Base-by-base conservation (phyloP, 352 stramenopile species). In the Phytophthora niederhauseri region DNA sequence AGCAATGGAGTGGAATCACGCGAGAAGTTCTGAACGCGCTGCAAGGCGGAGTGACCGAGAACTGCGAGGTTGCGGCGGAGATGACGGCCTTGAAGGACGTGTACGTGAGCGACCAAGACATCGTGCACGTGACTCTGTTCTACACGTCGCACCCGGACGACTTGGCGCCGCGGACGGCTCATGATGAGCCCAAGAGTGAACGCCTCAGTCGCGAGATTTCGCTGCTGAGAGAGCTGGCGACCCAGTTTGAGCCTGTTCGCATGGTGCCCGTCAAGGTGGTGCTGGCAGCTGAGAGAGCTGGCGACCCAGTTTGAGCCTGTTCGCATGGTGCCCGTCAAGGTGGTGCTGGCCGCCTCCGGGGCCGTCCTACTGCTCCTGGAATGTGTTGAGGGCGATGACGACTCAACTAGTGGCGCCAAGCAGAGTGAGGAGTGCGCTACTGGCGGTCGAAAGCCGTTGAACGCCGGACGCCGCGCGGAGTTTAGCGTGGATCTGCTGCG, bases 61-160 rank as follows among this genome's bases (percentile, higher is more conserved):
- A 20, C 38, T 48, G 19, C 24, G 22, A 50, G 2, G 14, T 17
- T 46, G 26, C 15, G 9, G 26, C 15, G 9, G 15, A 26, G 24
- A 53, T 34, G 19, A 56, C 68, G 6, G 30, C 43, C 14, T 19
- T 76, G 46, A 66, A 70, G n/a, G 65, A 70, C 28, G 67, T 68
- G 41, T 90, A 89, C 56, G 75, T 89, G 50, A 88, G 86, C 66
- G 77, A 87, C 31, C 66, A 67, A 20, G 74, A 77, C 17, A 73
- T 85, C 20, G 86, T 92, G 83, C 83, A 92, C 72, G 74, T 90
- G 61, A 92, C 83, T 50, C 66, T 92, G 6, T 92, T 87, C 67
- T 81, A 90, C 66, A 89, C 84, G 53, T 92, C 81, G 15, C 81
- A 89, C 30, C 83, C 84, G 1, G 72, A 84, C 49, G 81, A 87